Evolutionary conservation across 805 yeast genomes (phyloP), one percentile per base, ranked within the genome.

Genomic region (Pichia deserticola): DNA sequence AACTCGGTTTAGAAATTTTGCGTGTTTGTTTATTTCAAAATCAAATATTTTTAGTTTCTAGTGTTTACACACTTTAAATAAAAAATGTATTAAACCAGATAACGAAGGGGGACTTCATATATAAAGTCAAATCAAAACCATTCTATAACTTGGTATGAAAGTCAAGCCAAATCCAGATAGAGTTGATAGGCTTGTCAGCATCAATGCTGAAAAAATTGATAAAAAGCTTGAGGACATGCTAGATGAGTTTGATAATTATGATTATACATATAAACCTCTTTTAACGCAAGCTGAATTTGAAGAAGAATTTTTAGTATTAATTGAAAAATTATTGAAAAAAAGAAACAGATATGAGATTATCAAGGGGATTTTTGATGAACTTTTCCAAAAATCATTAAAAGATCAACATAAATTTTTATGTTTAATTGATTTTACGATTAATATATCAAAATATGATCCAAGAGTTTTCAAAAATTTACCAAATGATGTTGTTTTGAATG

Each of bases 371-470:
- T 60, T 59, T 47, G 53, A 47, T 20, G 47, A 43, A 12, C 43
- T 59, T 7, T 9, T 49, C 0, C 20, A 42, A 15, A 40, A 32
- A 5, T 42, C 51, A 5, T n/a, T 45, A 1, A 43, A 37, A 15
- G 55, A 57, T 40, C 13, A 40, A 9, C 48, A 54, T 36, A 54
- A 55, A 40, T 48, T 57, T 9, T 39, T 62, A 11, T 59, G 62
- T 35, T n/a, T 62, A 25, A 52, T 62, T 36, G 66, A 62, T 51
- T 59, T 58, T 29, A 30, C 53, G 43, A 48, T 61, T 5, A 56
- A 54, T 30, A 45, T 61, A 28, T 55, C 61, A 5, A 57, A 54
- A 29, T 44, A 54, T 33, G 59, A 62, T 43, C 42, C 59, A 6
- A 48, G 47, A n/a, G 49, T 39, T 7, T 61, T 60, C 44, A 47